Evolutionary conservation across 192 early-diverging fungal genomes (phyloP).

Genomic region (Pecoramyces ruminantium): DNA sequence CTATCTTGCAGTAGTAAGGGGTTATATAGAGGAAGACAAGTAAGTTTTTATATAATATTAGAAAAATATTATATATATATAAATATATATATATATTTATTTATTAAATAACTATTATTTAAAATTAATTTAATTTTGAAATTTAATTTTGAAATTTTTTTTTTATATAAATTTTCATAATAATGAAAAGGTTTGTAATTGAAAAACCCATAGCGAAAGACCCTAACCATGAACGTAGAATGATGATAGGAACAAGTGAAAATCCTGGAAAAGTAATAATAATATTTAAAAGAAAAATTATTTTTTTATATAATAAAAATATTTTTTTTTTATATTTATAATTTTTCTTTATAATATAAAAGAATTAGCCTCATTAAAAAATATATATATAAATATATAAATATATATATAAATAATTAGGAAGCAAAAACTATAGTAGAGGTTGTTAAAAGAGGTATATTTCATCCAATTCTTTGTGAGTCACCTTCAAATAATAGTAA

Average conservation of each 20-base stretch:
- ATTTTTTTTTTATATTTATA: too few species aligned
- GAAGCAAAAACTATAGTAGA: conserved; percentile 9
- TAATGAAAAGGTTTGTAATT: conserved; percentile 7
- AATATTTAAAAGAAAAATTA: too few species aligned
- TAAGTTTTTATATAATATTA: too few species aligned
- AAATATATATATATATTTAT: background rate
- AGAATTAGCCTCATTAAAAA: too few species aligned
- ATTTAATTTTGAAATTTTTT: too few species aligned
- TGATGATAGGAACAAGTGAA: conserved; percentile 1
- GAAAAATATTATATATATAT: too few species aligned
- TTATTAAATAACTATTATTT: too few species aligned
- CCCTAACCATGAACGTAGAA: conserved; percentile 3
- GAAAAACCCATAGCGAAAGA: conserved; percentile 6
- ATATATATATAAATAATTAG: background rate
- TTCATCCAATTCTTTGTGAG: background rate
- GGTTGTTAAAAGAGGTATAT: conserved; percentile 10
- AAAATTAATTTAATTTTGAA: too few species aligned
- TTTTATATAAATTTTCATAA: too few species aligned
- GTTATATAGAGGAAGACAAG: conserved; percentile 8
- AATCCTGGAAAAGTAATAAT: conserved; percentile 5
- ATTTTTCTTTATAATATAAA: too few species aligned
- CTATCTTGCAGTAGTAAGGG: conserved; percentile 14
- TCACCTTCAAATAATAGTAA: background rate
- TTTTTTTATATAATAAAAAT: too few species aligned
- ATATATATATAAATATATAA: background rate